phyloP scores from a whole-genome alignment of 1,139 yeast genomes.

The Hansenula sp. region DNA sequence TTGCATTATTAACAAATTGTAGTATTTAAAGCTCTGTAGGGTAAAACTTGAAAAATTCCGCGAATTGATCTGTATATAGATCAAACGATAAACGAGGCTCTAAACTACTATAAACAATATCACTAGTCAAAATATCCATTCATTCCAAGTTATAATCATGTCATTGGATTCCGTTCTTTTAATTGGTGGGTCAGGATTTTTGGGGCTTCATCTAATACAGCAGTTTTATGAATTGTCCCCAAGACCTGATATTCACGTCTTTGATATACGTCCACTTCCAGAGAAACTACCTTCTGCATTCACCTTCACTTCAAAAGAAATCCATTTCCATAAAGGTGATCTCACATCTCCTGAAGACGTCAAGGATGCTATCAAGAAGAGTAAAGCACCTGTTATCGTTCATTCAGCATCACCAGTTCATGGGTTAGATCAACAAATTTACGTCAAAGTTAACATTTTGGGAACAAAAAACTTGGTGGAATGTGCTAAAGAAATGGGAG shows the following conservation, averaged over 20 bases:
- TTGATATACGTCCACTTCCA: constrained; percentile 87
- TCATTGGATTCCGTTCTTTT: constrained; percentile 61
- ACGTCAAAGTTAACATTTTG: constrained; percentile 83
- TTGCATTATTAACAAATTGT: neutral
- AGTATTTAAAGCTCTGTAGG: neutral
- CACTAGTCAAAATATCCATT: no score
- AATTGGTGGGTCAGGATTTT: constrained; percentile 92
- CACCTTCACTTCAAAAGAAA: constrained; percentile 57
- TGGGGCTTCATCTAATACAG: constrained; percentile 87
- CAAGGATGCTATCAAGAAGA: constrained; percentile 49
- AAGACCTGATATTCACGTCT: constrained; percentile 74
- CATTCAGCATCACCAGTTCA: constrained; percentile 98
- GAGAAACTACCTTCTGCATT: constrained; percentile 64
- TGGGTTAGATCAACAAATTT: constrained; percentile 74
- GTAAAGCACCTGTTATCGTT: constrained; percentile 73
- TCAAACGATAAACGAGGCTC: constrained; percentile 1
- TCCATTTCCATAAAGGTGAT: constrained; percentile 76
- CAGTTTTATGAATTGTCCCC: constrained; percentile 69
- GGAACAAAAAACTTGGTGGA: constrained; percentile 78
- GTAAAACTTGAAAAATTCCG: neutral
- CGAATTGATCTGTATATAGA: neutral
- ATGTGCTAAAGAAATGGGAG: constrained; percentile 49
- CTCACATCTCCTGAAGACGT: constrained; percentile 74
- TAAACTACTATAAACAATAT: no score
- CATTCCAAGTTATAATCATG: no score